Evolutionary conservation across 1,284 basidiomycete genomes (phyloP), one percentile per base, ranked within the genome.

Genomic region (Moesziomyces globuligerus): DNA sequence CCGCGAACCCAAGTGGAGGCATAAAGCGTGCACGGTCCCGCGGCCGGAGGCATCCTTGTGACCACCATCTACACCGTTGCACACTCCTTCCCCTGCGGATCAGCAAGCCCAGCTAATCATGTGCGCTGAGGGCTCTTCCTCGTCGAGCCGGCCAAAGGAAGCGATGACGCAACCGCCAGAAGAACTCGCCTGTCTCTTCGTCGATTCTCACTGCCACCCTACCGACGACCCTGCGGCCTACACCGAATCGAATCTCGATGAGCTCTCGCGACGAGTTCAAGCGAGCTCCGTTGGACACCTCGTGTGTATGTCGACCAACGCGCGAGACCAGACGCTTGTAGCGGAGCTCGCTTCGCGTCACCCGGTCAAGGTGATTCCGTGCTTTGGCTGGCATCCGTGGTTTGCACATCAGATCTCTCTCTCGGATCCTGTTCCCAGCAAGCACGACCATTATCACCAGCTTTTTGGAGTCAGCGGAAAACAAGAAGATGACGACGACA

Each of bases 381-480:
- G 70, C 46, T 78, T 78, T 28, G 76, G 78, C 3, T 69, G 74
- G 59, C 79, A 81, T 58, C 79, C 79, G 1, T 81, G 79, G 79
- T 67, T 66, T 20, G 47, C 62, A 3, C 79, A 81, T 47, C 59
- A 72, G 9, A 67, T 81, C 48, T 74, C 76, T n/a, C 55, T 78
- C 3, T 21, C 44, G 8, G 38, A 74, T 36, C 58, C 62, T 5
- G 36, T 52, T 7, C 66, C 62, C 5, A 34, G 51, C 32, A 66
- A 62, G 21, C 32, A 45, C 9, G 37, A 69, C 34, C 78, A 81
- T 46, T 76, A 79, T 39, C 26, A 45, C 28, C 24, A 49, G 8
- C 51, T 81, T 7, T 74, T 80, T 43, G 40, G 44, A 25, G 32
- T 40, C 10, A 9, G 24, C 3, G 17, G n/a, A 13, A 9, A 24